A percentile compares a stretch with the other conserved stretches of the same genome.
phyloP scores from a whole-genome alignment of 768 basidiomycete genomes.

The Boletus rex-veris region DNA sequence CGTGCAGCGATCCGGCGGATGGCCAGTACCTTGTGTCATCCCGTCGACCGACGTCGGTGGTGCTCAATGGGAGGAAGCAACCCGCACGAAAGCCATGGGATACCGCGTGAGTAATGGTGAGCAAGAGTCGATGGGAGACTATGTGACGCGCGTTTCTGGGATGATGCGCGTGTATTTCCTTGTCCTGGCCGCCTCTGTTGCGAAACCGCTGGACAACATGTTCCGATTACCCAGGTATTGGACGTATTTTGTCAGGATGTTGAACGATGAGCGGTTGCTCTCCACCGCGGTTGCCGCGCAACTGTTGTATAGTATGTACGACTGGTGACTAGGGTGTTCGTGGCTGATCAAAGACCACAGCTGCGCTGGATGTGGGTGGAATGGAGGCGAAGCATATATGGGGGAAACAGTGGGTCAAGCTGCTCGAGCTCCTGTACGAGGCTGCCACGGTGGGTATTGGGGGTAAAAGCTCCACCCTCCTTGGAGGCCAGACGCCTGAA shows the following conservation, averaged over 20 bases:
- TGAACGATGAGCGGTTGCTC: slow-evolving; percentile 49
- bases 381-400: slow-evolving; percentile 55
- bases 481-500: slow-evolving; percentile 61
- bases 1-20: slow-evolving; percentile 84
- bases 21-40: slow-evolving; percentile 71
- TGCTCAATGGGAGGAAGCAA: slow-evolving; percentile 40
- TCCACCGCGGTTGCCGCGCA: slow-evolving; percentile 60
- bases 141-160: slow-evolving; percentile 66
- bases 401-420: slow-evolving; percentile 78
- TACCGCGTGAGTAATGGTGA: slow-evolving; percentile 42
- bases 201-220: slow-evolving; percentile 38
- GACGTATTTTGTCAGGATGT: slow-evolving; percentile 67
- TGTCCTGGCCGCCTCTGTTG: slow-evolving; percentile 46
- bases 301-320: slow-evolving; percentile 55
- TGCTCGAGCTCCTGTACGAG: slow-evolving; percentile 63
- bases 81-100: slow-evolving; percentile 52
- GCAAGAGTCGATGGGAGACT: slow-evolving; percentile 59
- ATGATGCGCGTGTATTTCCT: slow-evolving; percentile 86
- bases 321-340: background rate
- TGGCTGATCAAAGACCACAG: slow-evolving; percentile 36
- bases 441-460: slow-evolving; percentile 56
- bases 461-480: slow-evolving; percentile 29
- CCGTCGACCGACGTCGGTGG: slow-evolving; percentile 51
- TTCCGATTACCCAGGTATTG: slow-evolving; percentile 67
- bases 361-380: slow-evolving; percentile 70